Conservation (phyloP, 2,329 filamentous ascomycete genomes). For the Diaporthe citrichinensis region DNA sequence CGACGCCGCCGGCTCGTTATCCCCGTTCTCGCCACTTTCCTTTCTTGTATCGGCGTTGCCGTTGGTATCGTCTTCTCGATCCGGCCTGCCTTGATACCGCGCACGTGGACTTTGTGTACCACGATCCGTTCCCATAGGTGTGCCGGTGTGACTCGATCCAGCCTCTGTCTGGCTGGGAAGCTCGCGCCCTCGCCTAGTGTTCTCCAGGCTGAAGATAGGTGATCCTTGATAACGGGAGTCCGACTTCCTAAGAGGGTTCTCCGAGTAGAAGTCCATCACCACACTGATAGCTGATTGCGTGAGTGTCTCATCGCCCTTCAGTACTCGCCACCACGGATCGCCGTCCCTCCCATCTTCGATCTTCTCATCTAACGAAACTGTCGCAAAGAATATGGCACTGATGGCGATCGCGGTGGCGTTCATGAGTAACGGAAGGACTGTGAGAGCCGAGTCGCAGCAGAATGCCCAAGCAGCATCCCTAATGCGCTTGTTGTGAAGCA, state of each 20-base stretch:
- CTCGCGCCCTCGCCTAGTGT: constrained; percentile 64
- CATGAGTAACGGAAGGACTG: constrained; percentile 85
- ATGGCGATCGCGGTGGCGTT: constrained; percentile 86
- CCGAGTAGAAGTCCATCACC: constrained; percentile 78
- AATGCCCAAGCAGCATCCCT: constrained; percentile 94
- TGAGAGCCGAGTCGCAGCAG: constrained; percentile 90
- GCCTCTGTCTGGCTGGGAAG: constrained; percentile 58
- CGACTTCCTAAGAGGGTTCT: constrained; percentile 73
- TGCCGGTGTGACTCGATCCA: constrained; percentile 64
- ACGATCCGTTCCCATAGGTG: constrained; percentile 62
- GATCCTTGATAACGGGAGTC: constrained; percentile 66
- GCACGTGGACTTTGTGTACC: constrained; percentile 63
- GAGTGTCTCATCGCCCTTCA: constrained; percentile 79
- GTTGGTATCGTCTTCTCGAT: constrained; percentile 49
- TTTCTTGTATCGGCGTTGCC: constrained; percentile 48
- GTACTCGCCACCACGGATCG: constrained; percentile 87
- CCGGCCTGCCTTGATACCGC: constrained; percentile 55
- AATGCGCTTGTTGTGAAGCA: constrained; percentile 84
- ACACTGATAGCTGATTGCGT: constrained; percentile 82
- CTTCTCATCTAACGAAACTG: constrained; percentile 79
- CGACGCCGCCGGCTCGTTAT: constrained; percentile 32
- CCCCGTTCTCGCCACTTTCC: constrained; percentile 36
- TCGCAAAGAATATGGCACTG: constrained; percentile 88
- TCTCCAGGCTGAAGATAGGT: constrained; percentile 69
- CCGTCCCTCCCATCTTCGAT: constrained; percentile 80